phyloP scores from a whole-genome alignment of 306 rosid species.

The Mucuna pruriens region DNA sequence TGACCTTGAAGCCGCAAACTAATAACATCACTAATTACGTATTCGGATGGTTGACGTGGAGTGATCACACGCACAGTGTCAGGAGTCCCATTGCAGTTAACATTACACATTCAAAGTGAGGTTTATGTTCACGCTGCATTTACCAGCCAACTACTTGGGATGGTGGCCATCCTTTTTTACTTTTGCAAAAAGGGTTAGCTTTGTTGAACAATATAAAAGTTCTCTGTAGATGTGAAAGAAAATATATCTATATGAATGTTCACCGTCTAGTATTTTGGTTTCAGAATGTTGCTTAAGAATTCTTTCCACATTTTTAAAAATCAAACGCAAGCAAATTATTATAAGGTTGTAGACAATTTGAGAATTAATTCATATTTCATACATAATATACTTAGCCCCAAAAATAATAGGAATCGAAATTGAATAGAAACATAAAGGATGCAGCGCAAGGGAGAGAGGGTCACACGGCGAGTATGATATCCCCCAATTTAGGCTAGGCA shows the following conservation, averaged over 20 bases:
- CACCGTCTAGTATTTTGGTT: background rate
- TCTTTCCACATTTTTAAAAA: background rate
- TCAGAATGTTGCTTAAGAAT: background rate
- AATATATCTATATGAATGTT: no score
- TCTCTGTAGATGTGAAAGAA: no score
- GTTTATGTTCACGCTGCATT: background rate
- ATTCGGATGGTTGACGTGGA: conserved; percentile 56
- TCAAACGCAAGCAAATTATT: background rate
- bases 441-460: background rate
- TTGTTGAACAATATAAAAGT: background rate
- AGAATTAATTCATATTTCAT: conserved; percentile 13
- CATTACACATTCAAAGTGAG: background rate
- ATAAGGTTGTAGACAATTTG: conserved; percentile 30
- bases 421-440: background rate
- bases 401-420: conserved; percentile 13
- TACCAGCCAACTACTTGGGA: no score
- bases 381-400: conserved; percentile 9
- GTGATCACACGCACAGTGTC: conserved; percentile 46
- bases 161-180: no score
- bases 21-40: background rate
- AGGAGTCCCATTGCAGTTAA: conserved; percentile 49
- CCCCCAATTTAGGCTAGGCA: conserved; percentile 79
- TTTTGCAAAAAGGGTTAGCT: no score
- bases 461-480: conserved; percentile 57
- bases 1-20: background rate